Conservation (phyloP, 2,329 filamentous ascomycete genomes). For the Thelonectria olida region DNA sequence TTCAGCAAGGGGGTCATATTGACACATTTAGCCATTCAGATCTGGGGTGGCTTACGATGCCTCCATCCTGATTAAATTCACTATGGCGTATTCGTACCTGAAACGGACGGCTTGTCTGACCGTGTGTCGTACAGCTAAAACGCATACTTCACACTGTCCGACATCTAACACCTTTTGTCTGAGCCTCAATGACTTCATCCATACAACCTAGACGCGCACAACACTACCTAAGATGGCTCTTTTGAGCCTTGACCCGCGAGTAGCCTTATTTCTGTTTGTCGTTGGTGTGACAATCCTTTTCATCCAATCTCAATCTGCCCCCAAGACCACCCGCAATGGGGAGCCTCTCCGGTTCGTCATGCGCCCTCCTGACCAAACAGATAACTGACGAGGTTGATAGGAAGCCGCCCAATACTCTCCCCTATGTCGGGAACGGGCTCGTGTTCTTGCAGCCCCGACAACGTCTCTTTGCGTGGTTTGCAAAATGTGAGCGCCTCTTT, state of each 20-base stretch:
- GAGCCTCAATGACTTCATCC: background rate
- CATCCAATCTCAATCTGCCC: conserved; percentile 8
- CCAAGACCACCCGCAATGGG: conserved; percentile 33
- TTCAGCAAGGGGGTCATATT: too few species aligned
- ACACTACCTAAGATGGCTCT: conserved; percentile 23
- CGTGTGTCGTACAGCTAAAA: background rate
- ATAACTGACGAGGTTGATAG: conserved; percentile 36
- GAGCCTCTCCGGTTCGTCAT: conserved; percentile 23
- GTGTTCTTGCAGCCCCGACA: conserved; percentile 68
- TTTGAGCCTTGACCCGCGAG: conserved; percentile 15
- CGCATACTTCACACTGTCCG: background rate
- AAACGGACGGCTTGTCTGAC: background rate
- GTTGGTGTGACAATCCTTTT: background rate
- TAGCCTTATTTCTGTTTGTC: background rate
- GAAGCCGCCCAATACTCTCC: conserved; percentile 60
- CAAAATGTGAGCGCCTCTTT: conserved; percentile 63
- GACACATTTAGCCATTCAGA: too few species aligned
- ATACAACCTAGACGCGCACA: too few species aligned
- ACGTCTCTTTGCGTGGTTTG: conserved; percentile 70
- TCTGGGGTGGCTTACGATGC: too few species aligned
- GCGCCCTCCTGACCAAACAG: background rate
- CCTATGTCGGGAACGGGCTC: conserved; percentile 68
- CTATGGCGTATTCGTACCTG: background rate
- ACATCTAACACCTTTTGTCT: background rate
- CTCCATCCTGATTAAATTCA: too few species aligned